Evolutionary conservation across 495 filamentous ascomycete genomes (phyloP).

Genomic region (Lasiosphaeris hirsuta): DNA sequence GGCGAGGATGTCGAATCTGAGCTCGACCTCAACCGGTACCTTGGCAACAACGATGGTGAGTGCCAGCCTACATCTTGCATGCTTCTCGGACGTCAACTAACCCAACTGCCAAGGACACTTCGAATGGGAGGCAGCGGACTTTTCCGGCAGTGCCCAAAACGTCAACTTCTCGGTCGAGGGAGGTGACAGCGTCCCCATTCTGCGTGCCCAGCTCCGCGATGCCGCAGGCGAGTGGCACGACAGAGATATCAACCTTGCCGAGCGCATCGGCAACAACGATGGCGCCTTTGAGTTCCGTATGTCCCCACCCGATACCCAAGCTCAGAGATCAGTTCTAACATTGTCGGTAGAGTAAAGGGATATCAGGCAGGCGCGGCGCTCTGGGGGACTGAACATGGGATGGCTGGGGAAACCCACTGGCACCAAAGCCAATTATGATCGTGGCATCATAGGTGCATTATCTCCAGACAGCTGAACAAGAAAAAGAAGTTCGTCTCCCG

Average conservation of each 20-base stretch:
- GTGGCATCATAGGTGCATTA: too few species aligned
- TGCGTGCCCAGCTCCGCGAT: slow-evolving; percentile 24
- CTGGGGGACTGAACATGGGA: too few species aligned
- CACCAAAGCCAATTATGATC: too few species aligned
- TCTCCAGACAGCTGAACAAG: too few species aligned
- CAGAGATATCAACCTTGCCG: slow-evolving; percentile 28
- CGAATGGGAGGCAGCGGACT: slow-evolving; percentile 43
- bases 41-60: slow-evolving; percentile 48
- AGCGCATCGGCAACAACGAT: slow-evolving; percentile 28
- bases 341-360: too few species aligned
- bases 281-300: slow-evolving; percentile 24
- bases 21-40: slow-evolving; percentile 39
- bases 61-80: background rate
- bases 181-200: slow-evolving; percentile 28
- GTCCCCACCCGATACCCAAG: background rate
- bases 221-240: slow-evolving; percentile 4
- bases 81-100: background rate
- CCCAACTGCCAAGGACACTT: slow-evolving; percentile 35
- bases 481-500: too few species aligned
- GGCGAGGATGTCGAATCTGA: slow-evolving; percentile 34
- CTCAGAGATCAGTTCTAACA: too few species aligned
- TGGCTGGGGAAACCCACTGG: too few species aligned
- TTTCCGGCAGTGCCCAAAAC: slow-evolving; percentile 36
- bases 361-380: too few species aligned
- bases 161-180: slow-evolving; percentile 43